Conservation (phyloP, 169 alveolate genomes). For the Cryptosporidium andersoni region DNA sequence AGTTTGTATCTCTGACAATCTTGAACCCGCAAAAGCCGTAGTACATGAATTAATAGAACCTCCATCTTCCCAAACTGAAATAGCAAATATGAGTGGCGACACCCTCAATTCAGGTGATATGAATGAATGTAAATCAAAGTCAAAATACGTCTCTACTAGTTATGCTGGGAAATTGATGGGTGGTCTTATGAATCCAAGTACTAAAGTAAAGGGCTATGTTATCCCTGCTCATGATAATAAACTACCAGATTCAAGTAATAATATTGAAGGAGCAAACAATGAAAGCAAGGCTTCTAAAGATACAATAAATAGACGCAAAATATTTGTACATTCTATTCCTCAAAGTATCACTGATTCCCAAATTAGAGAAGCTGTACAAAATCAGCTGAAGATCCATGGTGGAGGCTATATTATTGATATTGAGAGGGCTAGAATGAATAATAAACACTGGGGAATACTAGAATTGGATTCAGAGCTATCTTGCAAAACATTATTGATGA, state of each 20-base stretch:
- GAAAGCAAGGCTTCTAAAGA: conserved; percentile 27
- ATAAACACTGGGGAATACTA: conserved; percentile 59
- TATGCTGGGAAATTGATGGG: conserved; percentile 70
- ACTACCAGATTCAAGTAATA: background rate
- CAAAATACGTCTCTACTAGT: conserved; percentile 51
- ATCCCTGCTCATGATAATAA: conserved; percentile 32
- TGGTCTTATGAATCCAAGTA: conserved; percentile 1
- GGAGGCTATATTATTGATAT: conserved; percentile 69
- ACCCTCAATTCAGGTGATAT: conserved; percentile 11
- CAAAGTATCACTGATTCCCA: conserved; percentile 36
- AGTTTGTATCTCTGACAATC: background rate
- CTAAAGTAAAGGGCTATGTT: conserved; percentile 49
- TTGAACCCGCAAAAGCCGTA: background rate
- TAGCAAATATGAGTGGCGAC: conserved; percentile 10
- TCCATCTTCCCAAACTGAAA: background rate
- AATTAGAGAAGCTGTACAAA: conserved; percentile 60
- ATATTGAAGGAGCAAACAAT: background rate
- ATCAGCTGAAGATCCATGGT: conserved; percentile 50
- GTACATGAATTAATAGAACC: background rate
- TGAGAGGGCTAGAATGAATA: conserved; percentile 49
- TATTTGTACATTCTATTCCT: conserved; percentile 62
- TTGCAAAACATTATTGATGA: conserved; percentile 37
- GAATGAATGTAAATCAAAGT: background rate
- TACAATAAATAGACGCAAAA: conserved; percentile 48
- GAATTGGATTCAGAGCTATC: conserved; percentile 61